These are phyloP conservation scores for Nemania diffusa DNA, from an alignment of 2,329 filamentous ascomycete species.

Conservation along the genomic window DNA sequence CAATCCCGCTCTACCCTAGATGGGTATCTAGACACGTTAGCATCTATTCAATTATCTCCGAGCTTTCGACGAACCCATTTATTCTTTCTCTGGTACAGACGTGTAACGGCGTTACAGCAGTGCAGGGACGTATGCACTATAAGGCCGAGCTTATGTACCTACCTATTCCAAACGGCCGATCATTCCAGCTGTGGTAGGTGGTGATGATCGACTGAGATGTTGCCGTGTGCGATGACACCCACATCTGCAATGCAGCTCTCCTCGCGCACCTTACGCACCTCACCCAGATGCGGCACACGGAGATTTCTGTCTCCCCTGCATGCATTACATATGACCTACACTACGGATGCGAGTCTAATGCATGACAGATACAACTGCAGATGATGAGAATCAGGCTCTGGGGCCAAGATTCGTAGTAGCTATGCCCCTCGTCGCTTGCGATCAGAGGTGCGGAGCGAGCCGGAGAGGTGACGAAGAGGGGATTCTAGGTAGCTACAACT, in stretches of 20 bases:
- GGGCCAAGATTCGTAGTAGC: conserved; percentile 29
- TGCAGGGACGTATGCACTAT: not conserved
- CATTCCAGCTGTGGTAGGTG: not conserved
- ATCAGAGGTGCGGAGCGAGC: conserved; percentile 18
- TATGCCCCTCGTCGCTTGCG: conserved; percentile 26
- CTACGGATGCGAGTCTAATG: conserved; percentile 33
- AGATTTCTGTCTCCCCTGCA: conserved; percentile 35
- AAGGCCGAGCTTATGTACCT: not conserved
- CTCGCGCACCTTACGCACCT: conserved; percentile 12
- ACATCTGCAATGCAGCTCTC: conserved; percentile 35
- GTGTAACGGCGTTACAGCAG: not conserved
- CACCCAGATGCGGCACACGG: conserved; percentile 30
- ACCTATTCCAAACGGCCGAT: conserved; percentile 1
- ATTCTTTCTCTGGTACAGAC: not conserved
- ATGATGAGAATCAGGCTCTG: conserved; percentile 29
- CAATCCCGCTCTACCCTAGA: not conserved
- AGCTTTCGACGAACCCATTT: not conserved
- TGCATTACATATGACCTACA: conserved; percentile 34
- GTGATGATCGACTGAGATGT: conserved; percentile 26
- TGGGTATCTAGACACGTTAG: not conserved
- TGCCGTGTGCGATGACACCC: conserved; percentile 30
- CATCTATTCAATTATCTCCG: not conserved
- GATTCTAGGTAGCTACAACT: not conserved
- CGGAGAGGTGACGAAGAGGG: conserved; percentile 9
- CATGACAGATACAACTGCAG: conserved; percentile 33